phyloP scores from a whole-genome alignment of 805 yeast species.

The Pichia sporocuriosa region DNA sequence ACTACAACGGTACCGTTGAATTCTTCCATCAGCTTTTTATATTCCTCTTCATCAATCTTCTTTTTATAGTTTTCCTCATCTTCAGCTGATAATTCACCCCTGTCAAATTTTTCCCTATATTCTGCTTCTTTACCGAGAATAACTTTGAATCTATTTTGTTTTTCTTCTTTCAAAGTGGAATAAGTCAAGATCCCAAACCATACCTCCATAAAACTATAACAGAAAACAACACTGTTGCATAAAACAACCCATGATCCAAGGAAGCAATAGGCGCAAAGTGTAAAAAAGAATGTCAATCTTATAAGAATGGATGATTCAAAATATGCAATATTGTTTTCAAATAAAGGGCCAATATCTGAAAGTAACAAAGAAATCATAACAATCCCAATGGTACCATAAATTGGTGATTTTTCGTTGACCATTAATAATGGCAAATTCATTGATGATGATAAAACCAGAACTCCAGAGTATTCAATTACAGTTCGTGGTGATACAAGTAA shows the following conservation, averaged over 20 bases:
- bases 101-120: conserved; percentile 22
- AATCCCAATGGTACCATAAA: conserved; percentile 42
- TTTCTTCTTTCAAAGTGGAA: conserved; percentile 60
- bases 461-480: conserved; percentile 26
- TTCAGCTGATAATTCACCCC: conserved; percentile 22
- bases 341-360: conserved; percentile 53
- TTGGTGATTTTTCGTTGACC: conserved; percentile 27
- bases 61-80: conserved; percentile 19
- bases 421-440: conserved; percentile 30
- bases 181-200: conserved; percentile 64
- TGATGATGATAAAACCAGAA: conserved; percentile 24
- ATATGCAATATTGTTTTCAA: conserved; percentile 37
- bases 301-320: conserved; percentile 58
- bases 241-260: conserved; percentile 37
- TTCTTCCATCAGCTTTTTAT: conserved; percentile 28
- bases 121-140: conserved; percentile 14
- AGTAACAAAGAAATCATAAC: conserved; percentile 39
- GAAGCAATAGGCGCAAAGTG: conserved; percentile 44
- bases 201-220: conserved; percentile 55
- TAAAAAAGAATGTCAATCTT: conserved; percentile 45
- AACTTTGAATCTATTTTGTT: conserved; percentile 40
- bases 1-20: too few species aligned
- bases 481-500: conserved; percentile 21
- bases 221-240: conserved; percentile 58
- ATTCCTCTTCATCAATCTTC: conserved; percentile 25